phyloP scores from a whole-genome alignment of 148 eudicot genomes.

The Silene uniflora region DNA sequence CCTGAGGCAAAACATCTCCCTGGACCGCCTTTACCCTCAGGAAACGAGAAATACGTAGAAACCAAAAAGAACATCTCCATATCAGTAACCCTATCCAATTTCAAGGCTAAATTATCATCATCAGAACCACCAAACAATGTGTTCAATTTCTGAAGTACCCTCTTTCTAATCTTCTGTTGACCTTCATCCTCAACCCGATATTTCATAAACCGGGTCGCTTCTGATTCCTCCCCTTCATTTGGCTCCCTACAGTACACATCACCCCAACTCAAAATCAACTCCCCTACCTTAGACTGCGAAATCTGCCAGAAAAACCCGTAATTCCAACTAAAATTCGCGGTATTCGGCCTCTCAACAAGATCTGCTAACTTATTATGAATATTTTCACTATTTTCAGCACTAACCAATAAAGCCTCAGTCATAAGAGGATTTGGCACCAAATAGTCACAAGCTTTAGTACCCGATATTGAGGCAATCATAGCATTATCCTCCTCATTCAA shows the following conservation, averaged over 20 bases:
- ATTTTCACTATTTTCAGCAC: conserved; percentile 58
- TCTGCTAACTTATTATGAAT: conserved; percentile 74
- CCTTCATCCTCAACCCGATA: conserved; percentile 58
- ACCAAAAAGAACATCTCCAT: too few relatives aligned
- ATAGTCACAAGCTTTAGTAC: conserved; percentile 69
- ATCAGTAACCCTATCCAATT: too few relatives aligned
- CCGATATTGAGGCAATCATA: conserved; percentile 73
- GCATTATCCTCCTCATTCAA: too few relatives aligned
- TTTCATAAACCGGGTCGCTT: conserved; percentile 40
- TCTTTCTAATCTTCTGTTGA: too few relatives aligned
- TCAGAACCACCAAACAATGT: too few relatives aligned
- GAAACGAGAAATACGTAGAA: conserved; percentile 85
- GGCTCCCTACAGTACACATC: conserved; percentile 96
- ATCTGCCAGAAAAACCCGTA: too few relatives aligned
- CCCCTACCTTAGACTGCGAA: conserved; percentile 59
- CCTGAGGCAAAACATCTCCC: conserved; percentile 62
- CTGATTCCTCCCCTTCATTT: too few relatives aligned
- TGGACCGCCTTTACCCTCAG: conserved; percentile 66
- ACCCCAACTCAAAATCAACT: conserved; percentile 83
- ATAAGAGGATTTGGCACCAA: conserved; percentile 55
- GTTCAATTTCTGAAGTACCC: too few relatives aligned
- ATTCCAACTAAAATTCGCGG: conserved; percentile 77
- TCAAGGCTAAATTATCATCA: too few relatives aligned
- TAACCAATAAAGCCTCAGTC: too few relatives aligned
- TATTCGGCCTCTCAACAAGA: conserved; percentile 67